Evolutionary conservation across 1,139 yeast species (phyloP), one percentile per base, ranked within the genome.

Genomic region (Kodamaea arcana): DNA sequence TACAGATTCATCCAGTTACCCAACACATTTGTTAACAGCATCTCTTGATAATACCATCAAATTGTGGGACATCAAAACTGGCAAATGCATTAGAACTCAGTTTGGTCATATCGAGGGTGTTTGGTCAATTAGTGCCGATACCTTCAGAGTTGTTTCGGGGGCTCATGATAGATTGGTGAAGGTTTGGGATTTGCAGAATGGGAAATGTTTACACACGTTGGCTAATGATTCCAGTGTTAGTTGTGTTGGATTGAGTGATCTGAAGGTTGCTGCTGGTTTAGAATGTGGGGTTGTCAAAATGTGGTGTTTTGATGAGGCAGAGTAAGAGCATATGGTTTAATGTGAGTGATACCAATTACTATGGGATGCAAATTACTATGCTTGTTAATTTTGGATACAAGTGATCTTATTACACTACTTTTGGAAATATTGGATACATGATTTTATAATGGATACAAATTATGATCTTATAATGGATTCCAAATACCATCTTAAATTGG

Each of bases 91-190:
- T 14, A 72, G 97, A 39, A 90, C 98, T 0, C 90, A 92, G 56
- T 90, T 90, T 62, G 98, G 98, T 4, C 98, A 92, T 53, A 87
- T 90, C 36, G 97, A 92, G 59, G 97, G 97, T 14, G 95, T 92
- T 14, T 90, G 97, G 97, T 86, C 92, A 27, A 83, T 92, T 41
- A 87, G 92, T 13, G 94, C 97, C 0, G 97, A 92, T 62, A 88
- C 92, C 29, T 92, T 92, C 69, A 73, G 98, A 46, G 84, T 92
- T 30, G 85, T 90, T 13, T 81, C 94, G 52, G 97, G 97, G 2
- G 92, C 96, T 1, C 97, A 90, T 53, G 97, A 92, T 62, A 74
- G 87, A 45, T 69, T 81, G 36, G 84, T 88, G 43, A 92, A 92
- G 59, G 86, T 92, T 5, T 92, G 97, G 97, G 98, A 92, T 56